These are phyloP conservation scores for Byssoonygena ceratinophila DNA, from an alignment of 2,329 filamentous ascomycete species.

Conservation along the genomic window DNA sequence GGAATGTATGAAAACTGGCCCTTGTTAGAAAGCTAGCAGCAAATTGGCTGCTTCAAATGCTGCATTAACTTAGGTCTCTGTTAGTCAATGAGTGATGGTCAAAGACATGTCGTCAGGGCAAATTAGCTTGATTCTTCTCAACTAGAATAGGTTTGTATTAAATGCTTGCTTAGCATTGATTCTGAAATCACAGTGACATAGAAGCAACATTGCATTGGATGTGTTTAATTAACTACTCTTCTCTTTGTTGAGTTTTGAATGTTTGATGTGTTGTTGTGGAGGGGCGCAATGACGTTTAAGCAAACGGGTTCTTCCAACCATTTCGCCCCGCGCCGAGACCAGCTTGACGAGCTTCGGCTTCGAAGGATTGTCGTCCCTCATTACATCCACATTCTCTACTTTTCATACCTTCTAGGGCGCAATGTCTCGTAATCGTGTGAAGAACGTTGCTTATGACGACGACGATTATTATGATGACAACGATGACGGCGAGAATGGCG, in stretches of 20 bases:
- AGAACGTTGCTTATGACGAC: conserved; percentile 35
- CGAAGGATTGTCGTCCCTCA: neutral
- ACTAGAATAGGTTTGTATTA: too few species aligned
- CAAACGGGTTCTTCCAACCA: neutral
- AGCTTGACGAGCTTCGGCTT: neutral
- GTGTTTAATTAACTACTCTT: neutral
- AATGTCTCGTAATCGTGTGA: conserved; percentile 40
- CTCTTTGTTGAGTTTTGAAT: neutral
- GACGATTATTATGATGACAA: conserved; percentile 34
- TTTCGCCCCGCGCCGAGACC: neutral
- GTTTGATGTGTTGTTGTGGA: neutral
- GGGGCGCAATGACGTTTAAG: neutral
- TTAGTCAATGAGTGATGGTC: too few species aligned
- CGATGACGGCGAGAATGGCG: conserved; percentile 19
- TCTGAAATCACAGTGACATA: too few species aligned
- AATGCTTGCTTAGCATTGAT: too few species aligned
- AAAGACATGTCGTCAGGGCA: too few species aligned
- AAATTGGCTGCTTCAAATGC: too few species aligned
- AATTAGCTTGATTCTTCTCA: too few species aligned
- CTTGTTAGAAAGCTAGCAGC: too few species aligned
- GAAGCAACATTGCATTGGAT: neutral
- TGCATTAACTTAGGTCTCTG: too few species aligned
- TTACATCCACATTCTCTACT: neutral
- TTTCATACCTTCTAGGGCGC: neutral
- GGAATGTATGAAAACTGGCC: neutral